Base-by-base conservation (phyloP, 2,329 filamentous ascomycete species). In the Colletotrichum incanum region DNA sequence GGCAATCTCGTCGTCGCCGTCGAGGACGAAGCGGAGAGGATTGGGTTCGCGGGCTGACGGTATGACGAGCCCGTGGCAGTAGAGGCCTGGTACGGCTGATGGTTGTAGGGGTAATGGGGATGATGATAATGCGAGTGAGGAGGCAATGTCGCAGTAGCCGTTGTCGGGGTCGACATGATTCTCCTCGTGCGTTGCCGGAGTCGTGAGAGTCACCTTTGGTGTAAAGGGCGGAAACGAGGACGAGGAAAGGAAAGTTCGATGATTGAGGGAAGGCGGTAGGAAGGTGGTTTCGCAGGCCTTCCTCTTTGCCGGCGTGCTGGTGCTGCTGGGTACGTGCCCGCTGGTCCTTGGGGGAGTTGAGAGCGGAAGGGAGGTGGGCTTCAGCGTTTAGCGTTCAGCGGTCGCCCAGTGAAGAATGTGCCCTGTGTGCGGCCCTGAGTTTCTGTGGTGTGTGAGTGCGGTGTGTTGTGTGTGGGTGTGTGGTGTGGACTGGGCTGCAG, bases 151-250 rank as follows among this genome's bases (percentile, higher is more conserved):
- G 74, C 74, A 64, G 74, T 75, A 43, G 74, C 73, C 68, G 72
- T 77, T 74, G 93, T 94, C 76, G 93, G 93, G 77, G 93, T 95
- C 87, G 93, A 95, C 93, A 96, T 95, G 82, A 75, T 82, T 79
- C 75, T 76, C 65, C 62, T 72, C 70, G 63, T 69, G 47, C 45
- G 39, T 47, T 61, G 47, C 45, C 55, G 47, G 34, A 69, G 47
- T 68, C 66, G 72, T 74, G 67, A 68, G 68, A 71, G 74, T 75
- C 75, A 75, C 58, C 47, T 23, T 39, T 59, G 56, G 54, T 34
- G 64, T 41, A 39, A 45, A 39, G 43, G 59, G 28, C 23, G 54
- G 60, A 60, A 45, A 63, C 56, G 60, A 62, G 47, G 69, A 64
- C 54, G 71, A 64, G 65, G 67, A 65, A 62, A 70, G 63, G 63